These are phyloP conservation scores for Ceratocystis cacaofunesta DNA, from an alignment of 2,329 filamentous ascomycete species.

Conservation along the genomic window DNA sequence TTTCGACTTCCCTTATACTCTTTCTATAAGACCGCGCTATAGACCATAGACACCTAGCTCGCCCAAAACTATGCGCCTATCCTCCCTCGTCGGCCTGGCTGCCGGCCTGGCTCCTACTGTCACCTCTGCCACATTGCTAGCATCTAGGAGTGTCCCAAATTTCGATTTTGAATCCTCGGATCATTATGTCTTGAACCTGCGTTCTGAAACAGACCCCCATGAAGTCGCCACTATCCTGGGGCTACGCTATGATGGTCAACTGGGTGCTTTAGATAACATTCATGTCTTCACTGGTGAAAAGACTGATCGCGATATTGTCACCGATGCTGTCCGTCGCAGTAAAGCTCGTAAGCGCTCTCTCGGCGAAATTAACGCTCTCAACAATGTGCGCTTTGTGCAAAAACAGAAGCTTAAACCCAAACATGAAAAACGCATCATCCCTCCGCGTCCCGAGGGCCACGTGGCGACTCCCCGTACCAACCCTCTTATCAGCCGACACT, in stretches of 20 bases:
- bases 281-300: slow-evolving; percentile 70
- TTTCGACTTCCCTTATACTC: not conserved
- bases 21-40: not conserved
- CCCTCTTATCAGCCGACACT: not conserved
- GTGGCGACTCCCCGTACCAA: slow-evolving; percentile 20
- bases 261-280: slow-evolving; percentile 66
- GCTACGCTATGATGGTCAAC: slow-evolving; percentile 62
- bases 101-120: slow-evolving; percentile 34
- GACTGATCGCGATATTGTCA: slow-evolving; percentile 42
- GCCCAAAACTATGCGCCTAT: slow-evolving; percentile 32
- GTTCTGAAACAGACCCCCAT: slow-evolving; percentile 46
- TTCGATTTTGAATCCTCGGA: slow-evolving; percentile 63
- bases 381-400: slow-evolving; percentile 60
- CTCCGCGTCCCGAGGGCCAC: slow-evolving; percentile 25
- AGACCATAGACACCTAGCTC: not conserved
- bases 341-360: slow-evolving; percentile 47
- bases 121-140: slow-evolving; percentile 31
- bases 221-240: slow-evolving; percentile 60
- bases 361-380: slow-evolving; percentile 44
- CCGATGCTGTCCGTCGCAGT: slow-evolving; percentile 12
- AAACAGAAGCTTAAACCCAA: slow-evolving; percentile 45
- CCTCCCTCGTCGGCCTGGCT: slow-evolving; percentile 38
- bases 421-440: slow-evolving; percentile 38
- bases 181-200: slow-evolving; percentile 84
- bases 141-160: slow-evolving; percentile 29